Base-by-base conservation (phyloP, 495 filamentous ascomycete species). In the Neurospora cerealis region DNA sequence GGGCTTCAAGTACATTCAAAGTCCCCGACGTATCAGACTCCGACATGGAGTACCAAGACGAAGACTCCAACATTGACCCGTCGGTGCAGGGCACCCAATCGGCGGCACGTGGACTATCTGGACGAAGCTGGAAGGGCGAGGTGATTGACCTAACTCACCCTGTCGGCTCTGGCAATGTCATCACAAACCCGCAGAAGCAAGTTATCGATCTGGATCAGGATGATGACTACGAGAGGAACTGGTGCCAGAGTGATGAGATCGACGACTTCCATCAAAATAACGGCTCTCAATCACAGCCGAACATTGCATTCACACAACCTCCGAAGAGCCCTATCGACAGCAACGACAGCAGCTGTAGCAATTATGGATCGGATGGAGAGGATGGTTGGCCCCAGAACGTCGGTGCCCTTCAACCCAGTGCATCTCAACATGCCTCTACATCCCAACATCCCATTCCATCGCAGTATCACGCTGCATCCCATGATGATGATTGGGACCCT, bases 1-100 rank as follows among this genome's bases (percentile, higher is more conserved):
- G 54, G 54, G 28, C 28, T 36, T 66, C 75, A 2, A 72, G 69
- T 34, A 79, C 76, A 2, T 81, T 80, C 46, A 72, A 75, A 54
- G 79, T 81, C 0, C 79, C 79, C 7, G 78, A 81, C 17, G 74
- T 41, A 9, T 80, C 79, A 5, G 79, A 80, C 21, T 72, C 74
- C 37, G 76, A 71, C 32, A 75, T 74, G 19, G 76, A 78, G 0
- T 62, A 15, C 11, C 74, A 60, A 9, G 75, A 74, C n/a, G 73
- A 75, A 37, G 46, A 42, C 36, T 70, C 74, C 5, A 74, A 39
- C 62, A 70, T 75, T n/a, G 70, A 69, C 42, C 40, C 62, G 17
- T 32, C n/a, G 19, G 32, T 28, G 9, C 69, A 17, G 66, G 39
- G 28, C 13, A n/a, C 37, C 7, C 70, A 32, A 15, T 24, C 10